Percentiles rank a stretch among this genome's conserved stretches.
phyloP scores from a whole-genome alignment of 345 rosid genomes.

The Punica granatum region DNA sequence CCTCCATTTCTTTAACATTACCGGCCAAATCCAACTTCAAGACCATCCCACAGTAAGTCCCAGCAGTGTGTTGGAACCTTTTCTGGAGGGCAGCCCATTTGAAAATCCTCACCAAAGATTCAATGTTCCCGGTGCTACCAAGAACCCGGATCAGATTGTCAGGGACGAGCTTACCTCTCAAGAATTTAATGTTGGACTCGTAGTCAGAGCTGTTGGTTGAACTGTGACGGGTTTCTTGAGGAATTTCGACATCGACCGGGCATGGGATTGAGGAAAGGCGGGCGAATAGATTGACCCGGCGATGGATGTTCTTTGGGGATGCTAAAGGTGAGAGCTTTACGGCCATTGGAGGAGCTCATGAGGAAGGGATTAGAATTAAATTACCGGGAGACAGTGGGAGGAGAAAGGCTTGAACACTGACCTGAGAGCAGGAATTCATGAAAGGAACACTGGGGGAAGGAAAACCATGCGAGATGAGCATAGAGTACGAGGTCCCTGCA shows the following conservation, averaged over 20 bases:
- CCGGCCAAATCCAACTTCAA: slow-evolving; percentile 48
- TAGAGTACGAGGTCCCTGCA: not conserved
- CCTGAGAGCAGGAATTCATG: not conserved
- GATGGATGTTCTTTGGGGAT: slow-evolving; percentile 21
- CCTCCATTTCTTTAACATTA: slow-evolving; percentile 27
- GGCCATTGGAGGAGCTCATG: slow-evolving; percentile 20
- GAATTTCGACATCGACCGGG: slow-evolving; percentile 15
- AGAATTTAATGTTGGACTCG: slow-evolving; percentile 27
- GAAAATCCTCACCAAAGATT: slow-evolving; percentile 40
- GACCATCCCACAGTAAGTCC: slow-evolving; percentile 35
- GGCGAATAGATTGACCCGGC: slow-evolving; percentile 17
- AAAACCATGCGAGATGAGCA: not conserved
- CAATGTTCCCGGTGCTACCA: slow-evolving; percentile 24
- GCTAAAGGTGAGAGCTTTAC: slow-evolving; percentile 25
- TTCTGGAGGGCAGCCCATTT: slow-evolving; percentile 44
- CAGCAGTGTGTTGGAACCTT: slow-evolving; percentile 35
- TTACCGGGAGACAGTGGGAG: not conserved
- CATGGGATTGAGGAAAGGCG: slow-evolving; percentile 29
- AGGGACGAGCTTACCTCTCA: slow-evolving; percentile 28
- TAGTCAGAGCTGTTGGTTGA: slow-evolving; percentile 12
- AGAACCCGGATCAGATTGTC: slow-evolving; percentile 33
- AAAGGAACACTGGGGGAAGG: not conserved
- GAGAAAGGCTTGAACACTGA: not conserved
- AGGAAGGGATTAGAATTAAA: not conserved
- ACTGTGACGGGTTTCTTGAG: slow-evolving; percentile 13